A percentile compares a stretch with the other conserved stretches of the same genome.
These are phyloP conservation scores for Cyclostephanos invisitatus DNA, from an alignment of 108 stramenopile genomes.

Conservation along the genomic window DNA sequence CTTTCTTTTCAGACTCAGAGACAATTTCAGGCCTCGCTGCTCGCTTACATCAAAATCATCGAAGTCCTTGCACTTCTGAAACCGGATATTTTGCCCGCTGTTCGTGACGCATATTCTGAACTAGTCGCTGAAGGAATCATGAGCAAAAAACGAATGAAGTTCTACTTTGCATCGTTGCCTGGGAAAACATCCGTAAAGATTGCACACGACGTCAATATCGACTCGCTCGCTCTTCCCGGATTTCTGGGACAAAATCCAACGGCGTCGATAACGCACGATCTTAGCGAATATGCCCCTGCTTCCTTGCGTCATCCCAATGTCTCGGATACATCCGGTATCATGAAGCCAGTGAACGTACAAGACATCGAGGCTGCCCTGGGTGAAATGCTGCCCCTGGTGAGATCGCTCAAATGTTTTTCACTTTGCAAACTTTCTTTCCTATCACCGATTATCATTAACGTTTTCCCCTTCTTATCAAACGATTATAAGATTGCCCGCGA, in stretches of 20 bases:
- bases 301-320: constrained; percentile 34
- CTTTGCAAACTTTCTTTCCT: background rate
- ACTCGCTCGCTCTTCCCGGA: constrained; percentile 11
- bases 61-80: constrained; percentile 82
- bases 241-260: constrained; percentile 32
- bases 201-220: constrained; percentile 42
- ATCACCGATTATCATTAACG: background rate
- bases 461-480: background rate
- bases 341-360: constrained; percentile 73
- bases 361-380: constrained; percentile 72
- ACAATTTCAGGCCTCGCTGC: constrained; percentile 82
- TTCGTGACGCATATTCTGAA: constrained; percentile 84
- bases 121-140: constrained; percentile 86
- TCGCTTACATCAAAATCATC: constrained; percentile 85
- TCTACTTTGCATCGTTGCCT: constrained; percentile 82
- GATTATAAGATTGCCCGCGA: constrained; percentile 71
- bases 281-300: constrained; percentile 69
- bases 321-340: constrained; percentile 40
- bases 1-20: constrained; percentile 56
- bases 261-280: constrained; percentile 61
- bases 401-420: constrained; percentile 1
- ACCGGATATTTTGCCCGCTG: constrained; percentile 78
- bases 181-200: constrained; percentile 75
- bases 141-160: constrained; percentile 88
- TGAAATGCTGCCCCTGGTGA: constrained; percentile 71